Conservation (phyloP, 1,284 basidiomycete species). For the Pyrrhoderma lamaoense region DNA sequence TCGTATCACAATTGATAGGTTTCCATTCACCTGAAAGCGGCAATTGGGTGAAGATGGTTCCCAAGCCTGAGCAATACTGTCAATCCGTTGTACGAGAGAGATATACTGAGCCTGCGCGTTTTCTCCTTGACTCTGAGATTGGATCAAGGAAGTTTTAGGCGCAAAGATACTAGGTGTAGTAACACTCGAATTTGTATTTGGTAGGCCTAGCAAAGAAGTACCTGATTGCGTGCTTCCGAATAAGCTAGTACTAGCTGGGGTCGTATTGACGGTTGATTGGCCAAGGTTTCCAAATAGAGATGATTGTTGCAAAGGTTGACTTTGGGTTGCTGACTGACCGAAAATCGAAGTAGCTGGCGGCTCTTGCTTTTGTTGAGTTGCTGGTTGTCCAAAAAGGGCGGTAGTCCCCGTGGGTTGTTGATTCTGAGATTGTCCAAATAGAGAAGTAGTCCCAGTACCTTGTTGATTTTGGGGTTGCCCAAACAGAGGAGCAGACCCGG, state of each 20-base stretch:
- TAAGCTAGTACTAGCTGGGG: conserved; percentile 17
- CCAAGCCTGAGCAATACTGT: conserved; percentile 66
- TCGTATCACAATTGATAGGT: conserved; percentile 2
- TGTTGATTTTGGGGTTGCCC: too few species aligned
- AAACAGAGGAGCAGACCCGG: too few species aligned
- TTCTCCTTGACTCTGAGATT: conserved; percentile 46
- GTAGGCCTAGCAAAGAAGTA: conserved; percentile 26
- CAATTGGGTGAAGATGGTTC: conserved; percentile 62
- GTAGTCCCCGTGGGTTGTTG: conserved; percentile 22
- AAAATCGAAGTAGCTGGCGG: conserved; percentile 28
- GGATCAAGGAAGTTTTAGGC: conserved; percentile 23
- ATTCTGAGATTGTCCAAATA: conserved; percentile 24
- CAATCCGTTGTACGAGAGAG: conserved; percentile 56
- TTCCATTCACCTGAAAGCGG: conserved; percentile 64
- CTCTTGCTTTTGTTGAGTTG: conserved; percentile 23
- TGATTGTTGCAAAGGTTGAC: conserved; percentile 24
- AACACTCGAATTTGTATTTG: conserved; percentile 22
- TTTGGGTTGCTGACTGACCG: conserved; percentile 25
- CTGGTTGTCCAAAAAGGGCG: conserved; percentile 27
- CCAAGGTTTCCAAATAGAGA: conserved; percentile 31
- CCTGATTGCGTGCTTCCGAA: conserved; percentile 23
- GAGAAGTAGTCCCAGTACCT: conserved; percentile 19
- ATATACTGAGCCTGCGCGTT: conserved; percentile 49
- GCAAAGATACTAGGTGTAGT: conserved; percentile 25
- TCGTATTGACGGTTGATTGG: conserved; percentile 23